Conservation (phyloP, 495 filamentous ascomycete species). For the Penicillium argentinense region DNA sequence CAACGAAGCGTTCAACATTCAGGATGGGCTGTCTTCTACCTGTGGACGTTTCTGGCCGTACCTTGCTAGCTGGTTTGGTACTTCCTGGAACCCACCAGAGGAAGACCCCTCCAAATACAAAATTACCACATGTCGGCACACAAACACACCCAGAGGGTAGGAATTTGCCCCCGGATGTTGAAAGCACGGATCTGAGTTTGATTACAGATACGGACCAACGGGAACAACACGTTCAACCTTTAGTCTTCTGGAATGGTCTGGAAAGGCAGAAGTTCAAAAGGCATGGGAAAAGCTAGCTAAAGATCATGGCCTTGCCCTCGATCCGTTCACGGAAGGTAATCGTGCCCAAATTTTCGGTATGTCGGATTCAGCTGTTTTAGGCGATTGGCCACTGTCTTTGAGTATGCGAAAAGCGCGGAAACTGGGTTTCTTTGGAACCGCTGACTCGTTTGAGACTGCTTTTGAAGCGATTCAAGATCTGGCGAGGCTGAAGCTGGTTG, state of each 20-base stretch:
- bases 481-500: background rate
- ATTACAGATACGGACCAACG: background rate
- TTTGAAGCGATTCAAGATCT: background rate
- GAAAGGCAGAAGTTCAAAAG: background rate
- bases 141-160: slow-evolving; percentile 3
- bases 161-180: no score
- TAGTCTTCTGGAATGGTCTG: background rate
- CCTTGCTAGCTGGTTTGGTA: slow-evolving; percentile 44
- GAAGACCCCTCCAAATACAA: slow-evolving; percentile 14
- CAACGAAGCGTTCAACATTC: slow-evolving; percentile 45
- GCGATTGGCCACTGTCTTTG: background rate
- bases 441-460: background rate
- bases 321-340: background rate
- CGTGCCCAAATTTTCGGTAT: background rate
- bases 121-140: slow-evolving; percentile 7
- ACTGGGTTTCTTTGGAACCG: background rate
- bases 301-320: background rate
- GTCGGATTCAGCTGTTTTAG: background rate
- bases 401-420: slow-evolving; percentile 1
- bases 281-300: background rate
- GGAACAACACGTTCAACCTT: background rate
- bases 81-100: slow-evolving; percentile 17
- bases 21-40: slow-evolving; percentile 37
- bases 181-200: no score
- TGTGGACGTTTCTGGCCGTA: slow-evolving; percentile 45